Evolutionary conservation across 306 rosid species (phyloP), one percentile per base, ranked within the genome.

Genomic region (Lupinus albus): DNA sequence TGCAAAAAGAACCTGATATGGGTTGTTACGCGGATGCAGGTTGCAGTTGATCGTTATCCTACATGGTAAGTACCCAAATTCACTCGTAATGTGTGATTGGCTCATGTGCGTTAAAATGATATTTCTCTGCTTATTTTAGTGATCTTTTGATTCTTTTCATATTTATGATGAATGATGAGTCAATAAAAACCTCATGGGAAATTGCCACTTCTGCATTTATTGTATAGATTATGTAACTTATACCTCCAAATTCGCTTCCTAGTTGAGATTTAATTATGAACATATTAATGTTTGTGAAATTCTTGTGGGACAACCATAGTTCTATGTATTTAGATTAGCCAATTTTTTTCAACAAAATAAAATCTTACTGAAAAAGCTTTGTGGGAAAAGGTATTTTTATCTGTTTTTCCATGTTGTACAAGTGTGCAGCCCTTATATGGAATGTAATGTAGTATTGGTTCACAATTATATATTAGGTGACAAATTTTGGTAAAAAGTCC

Each of bases 11-110:
- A 94, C 81, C 75, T 94, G 81, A 94, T 94, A 86, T 94, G 99
- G 99, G 99, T 94, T 50, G 97, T 94, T 63, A 72, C 99, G 2
- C 81, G 85, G 72, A 90, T 94, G 96, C 99, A 94, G 85, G 95
- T 94, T 82, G 91, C 77, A 64, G 91, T 91, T 8, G 99, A 94
- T 74, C 95, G 91, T 65, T 94, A 94, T 86, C 97, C 99, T 61
- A 88, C 95, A 45, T 94, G 99, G 99, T 91, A 82, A 79, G 89
- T 76, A 38, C 68, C 53, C 28, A 38, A 35, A 69, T 49, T 52
- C 53, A 8, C 25, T 45, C 10, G 5, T 61, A 16, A 44, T 60
- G 11, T 46, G 47, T 28, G 47, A 57, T 44, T 63, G 58, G 10
- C 45, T 0, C 2, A 1, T 57, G 7, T 25, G 45, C 67, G 25